phyloP scores from a whole-genome alignment of 2,329 filamentous ascomycete species.

The Penicillium verrucosum region DNA sequence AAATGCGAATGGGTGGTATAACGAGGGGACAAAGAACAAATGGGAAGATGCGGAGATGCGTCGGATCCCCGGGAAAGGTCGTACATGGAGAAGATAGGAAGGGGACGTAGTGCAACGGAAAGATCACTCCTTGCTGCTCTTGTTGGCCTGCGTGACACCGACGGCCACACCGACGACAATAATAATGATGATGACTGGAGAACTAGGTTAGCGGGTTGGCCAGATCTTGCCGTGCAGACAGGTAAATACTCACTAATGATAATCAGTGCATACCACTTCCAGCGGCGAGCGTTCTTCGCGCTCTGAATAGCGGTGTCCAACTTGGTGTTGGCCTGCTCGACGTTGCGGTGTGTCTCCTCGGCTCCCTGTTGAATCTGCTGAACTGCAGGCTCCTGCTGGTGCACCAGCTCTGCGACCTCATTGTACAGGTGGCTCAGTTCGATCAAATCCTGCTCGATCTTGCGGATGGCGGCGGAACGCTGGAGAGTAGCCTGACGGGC shows the following conservation, averaged over 20 bases:
- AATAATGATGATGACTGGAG: constrained; percentile 52
- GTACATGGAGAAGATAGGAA: constrained; percentile 4
- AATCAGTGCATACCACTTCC: constrained; percentile 95
- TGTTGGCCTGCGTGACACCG: constrained; percentile 41
- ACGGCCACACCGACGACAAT: constrained; percentile 53
- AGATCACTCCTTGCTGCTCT: constrained; percentile 5
- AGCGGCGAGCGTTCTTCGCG: constrained; percentile 74
- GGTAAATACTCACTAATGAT: constrained; percentile 58
- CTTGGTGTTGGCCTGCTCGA: constrained; percentile 80
- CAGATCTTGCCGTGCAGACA: constrained; percentile 4
- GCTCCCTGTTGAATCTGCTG: constrained; percentile 80
- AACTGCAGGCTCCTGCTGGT: constrained; percentile 80
- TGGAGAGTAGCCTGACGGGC: constrained; percentile 74
- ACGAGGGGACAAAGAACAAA: constrained; percentile 18
- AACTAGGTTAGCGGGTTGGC: constrained; percentile 9
- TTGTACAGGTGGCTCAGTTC: constrained; percentile 85
- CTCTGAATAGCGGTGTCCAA: constrained; percentile 78
- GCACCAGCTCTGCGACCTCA: constrained; percentile 79
- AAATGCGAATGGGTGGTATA: constrained; percentile 29
- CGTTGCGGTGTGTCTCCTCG: constrained; percentile 78
- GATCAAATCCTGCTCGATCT: constrained; percentile 87
- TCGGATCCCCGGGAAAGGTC: constrained; percentile 13
- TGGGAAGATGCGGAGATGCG: constrained; percentile 4
- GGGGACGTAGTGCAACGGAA: not conserved
- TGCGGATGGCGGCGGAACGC: constrained; percentile 81